Percentiles rank a stretch among this genome's conserved stretches.
Conservation (phyloP, 2,329 filamentous ascomycete genomes). For the Ascosphaera apis region DNA sequence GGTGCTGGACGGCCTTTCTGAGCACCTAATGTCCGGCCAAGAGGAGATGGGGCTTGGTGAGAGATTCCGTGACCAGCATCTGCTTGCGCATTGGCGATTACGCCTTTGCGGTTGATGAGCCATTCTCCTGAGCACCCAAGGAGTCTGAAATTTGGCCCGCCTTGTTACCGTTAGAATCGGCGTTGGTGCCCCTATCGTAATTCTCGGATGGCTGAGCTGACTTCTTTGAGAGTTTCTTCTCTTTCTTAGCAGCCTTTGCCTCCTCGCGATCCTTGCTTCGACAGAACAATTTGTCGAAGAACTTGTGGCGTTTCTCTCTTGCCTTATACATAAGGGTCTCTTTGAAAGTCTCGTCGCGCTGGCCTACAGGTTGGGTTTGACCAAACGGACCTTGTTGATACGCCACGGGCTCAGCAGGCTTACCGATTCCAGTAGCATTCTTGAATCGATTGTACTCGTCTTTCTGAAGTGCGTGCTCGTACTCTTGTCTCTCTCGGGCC, state of each 20-base stretch:
- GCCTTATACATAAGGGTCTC: not conserved
- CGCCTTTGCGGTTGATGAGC: not conserved
- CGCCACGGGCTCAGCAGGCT: not conserved
- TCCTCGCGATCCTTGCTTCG: not conserved
- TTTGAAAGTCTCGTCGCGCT: not conserved
- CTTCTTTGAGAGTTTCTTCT: slow-evolving; percentile 3
- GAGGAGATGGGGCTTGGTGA: not conserved
- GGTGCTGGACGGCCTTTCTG: not conserved
- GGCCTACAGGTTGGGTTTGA: not conserved
- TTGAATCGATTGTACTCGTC: slow-evolving; percentile 1
- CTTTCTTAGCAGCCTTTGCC: slow-evolving; percentile 3
- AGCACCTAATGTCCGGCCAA: not conserved
- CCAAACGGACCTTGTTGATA: not conserved
- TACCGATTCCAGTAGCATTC: not conserved
- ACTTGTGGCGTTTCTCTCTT: not conserved
- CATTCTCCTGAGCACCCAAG: no score
- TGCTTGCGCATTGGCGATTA: not conserved
- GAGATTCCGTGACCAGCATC: not conserved
- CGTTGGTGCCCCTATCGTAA: not conserved
- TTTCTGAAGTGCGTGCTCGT: not conserved
- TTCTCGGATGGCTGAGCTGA: not conserved
- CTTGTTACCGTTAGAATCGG: not conserved
- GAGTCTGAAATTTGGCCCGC: no score
- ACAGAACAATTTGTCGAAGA: slow-evolving; percentile 1
- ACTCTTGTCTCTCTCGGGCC: not conserved